Percentiles rank a stretch among this genome's conserved stretches.
Conservation (phyloP, 805 yeast species). For the Yarrowia sp. region DNA sequence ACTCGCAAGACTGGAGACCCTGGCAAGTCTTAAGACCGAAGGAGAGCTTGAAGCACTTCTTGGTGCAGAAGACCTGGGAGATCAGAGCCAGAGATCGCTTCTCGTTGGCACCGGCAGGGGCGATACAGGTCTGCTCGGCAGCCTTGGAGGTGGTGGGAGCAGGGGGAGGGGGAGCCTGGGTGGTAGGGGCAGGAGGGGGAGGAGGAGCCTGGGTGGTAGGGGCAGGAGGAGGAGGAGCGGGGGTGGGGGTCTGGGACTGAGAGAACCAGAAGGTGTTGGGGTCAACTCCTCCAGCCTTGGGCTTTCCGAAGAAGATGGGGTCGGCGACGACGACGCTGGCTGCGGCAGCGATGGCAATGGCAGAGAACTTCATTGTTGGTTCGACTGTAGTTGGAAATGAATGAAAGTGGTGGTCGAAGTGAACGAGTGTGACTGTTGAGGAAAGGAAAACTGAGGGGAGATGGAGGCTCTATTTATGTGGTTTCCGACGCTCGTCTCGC, state of each 20-base stretch:
- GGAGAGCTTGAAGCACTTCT: slow-evolving; percentile 38
- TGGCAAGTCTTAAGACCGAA: slow-evolving; percentile 30
- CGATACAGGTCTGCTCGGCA: slow-evolving; percentile 19
- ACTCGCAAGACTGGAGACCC: slow-evolving; percentile 32
- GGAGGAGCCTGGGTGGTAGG: slow-evolving; percentile 25
- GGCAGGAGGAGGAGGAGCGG: slow-evolving; percentile 36
- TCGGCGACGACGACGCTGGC: slow-evolving; percentile 37
- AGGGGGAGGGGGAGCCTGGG: slow-evolving; percentile 19
- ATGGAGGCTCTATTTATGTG: slow-evolving; percentile 4
- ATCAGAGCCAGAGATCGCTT: slow-evolving; percentile 30
- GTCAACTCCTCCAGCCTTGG: slow-evolving; percentile 30
- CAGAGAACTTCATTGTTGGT: slow-evolving; percentile 30
- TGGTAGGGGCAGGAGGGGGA: slow-evolving; percentile 14
- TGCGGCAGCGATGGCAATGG: slow-evolving; percentile 31
- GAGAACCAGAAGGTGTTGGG: slow-evolving; percentile 39
- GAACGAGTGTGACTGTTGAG: slow-evolving; percentile 30
- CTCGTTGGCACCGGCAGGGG: slow-evolving; percentile 23
- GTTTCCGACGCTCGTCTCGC: background rate
- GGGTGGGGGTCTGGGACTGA: slow-evolving; percentile 35
- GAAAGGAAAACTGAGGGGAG: background rate
- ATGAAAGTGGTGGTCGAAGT: slow-evolving; percentile 33
- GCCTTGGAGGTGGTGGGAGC: slow-evolving; percentile 3
- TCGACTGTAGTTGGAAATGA: slow-evolving; percentile 33
- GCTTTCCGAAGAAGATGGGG: slow-evolving; percentile 32
- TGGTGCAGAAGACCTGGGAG: slow-evolving; percentile 37